Evolutionary conservation across 2,329 filamentous ascomycete species (phyloP).

Genomic region (Phyllosticta paracitricarpa): DNA sequence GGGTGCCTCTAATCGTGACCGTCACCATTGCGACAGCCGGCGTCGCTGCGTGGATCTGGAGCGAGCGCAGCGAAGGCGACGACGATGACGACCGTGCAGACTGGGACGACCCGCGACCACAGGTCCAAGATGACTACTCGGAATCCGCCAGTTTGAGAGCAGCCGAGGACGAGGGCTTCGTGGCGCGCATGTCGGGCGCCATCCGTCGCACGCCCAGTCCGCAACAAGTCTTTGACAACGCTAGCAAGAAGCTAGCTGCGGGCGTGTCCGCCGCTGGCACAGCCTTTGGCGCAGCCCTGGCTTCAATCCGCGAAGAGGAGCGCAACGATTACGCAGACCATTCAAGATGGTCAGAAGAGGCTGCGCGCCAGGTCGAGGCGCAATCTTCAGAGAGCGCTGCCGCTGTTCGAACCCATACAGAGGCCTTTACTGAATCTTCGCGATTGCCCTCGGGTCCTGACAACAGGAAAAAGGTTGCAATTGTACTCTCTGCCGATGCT

Average conservation of each 20-base stretch:
- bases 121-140: not conserved
- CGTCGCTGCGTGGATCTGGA: slow-evolving; percentile 87
- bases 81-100: slow-evolving; percentile 36
- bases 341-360: slow-evolving; percentile 87
- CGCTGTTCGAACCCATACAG: slow-evolving; percentile 24
- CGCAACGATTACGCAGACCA: slow-evolving; percentile 73
- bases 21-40: slow-evolving; percentile 80
- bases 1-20: slow-evolving; percentile 79
- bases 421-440: slow-evolving; percentile 16
- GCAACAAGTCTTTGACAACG: slow-evolving; percentile 77
- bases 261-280: slow-evolving; percentile 76
- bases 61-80: slow-evolving; percentile 64
- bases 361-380: slow-evolving; percentile 45
- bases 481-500: slow-evolving; percentile 76
- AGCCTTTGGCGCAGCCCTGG: slow-evolving; percentile 70
- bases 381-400: slow-evolving; percentile 25
- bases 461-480: slow-evolving; percentile 62
- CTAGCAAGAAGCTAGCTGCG: slow-evolving; percentile 69
- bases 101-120: slow-evolving; percentile 7
- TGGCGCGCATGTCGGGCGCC: slow-evolving; percentile 69
- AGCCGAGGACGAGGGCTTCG: slow-evolving; percentile 45
- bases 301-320: slow-evolving; percentile 76
- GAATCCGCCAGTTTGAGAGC: slow-evolving; percentile 8
- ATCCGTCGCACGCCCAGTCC: slow-evolving; percentile 75
- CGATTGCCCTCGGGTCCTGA: not conserved